Base-by-base conservation (phyloP, 2,329 filamentous ascomycete genomes). In the Penicillium sp. region DNA sequence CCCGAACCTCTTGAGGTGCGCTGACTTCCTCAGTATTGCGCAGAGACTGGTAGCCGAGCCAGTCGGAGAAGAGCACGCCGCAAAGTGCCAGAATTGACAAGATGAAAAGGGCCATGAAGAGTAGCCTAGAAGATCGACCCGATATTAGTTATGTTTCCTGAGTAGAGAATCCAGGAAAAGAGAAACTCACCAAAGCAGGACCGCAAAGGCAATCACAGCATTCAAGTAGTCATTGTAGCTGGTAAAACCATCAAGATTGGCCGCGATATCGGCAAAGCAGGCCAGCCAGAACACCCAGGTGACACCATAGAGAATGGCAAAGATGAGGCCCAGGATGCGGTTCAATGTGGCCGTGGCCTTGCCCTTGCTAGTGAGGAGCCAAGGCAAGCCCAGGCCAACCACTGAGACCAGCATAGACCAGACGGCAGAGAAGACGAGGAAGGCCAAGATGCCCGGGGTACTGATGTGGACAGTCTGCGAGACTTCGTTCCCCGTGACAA, bases 221-320 rank as follows among this genome's bases (percentile, higher is more conserved):
- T 62, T 59, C 9, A 56, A 43, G 42, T 64, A 64, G 46, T 56
- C 49, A 12, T 29, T 58, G 2, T 34, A 39, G 36, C 51, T 53
- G 26, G 15, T 38, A 15, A n/a, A 26, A 1, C 58, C 57, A 10
- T 38, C 53, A 18, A 62, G 47, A 1, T 55, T 10, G 26, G 50
- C 47, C 12, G 59, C 66, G 18, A 68, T 50, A 42, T 68, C 62
- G 18, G 67, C 64, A 44, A 70, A 70, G 13, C 54, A 49, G 10
- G 65, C 66, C 43, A 70, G 47, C 67, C 66, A 70, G 45, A 70
- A 69, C 16, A 68, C 58, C 58, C 57, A 65, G 2, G 65, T 70
- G n/a, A 66, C 42, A 36, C 65, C 63, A 52, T 65, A 67, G 7
- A 63, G 21, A 2, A 56, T 49, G 16, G 64, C 48, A 13, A 63